A percentile compares a stretch with the other conserved stretches of the same genome.
Evolutionary conservation across 495 filamentous ascomycete genomes (phyloP).

Genomic region (Penicillium simplicissimum): DNA sequence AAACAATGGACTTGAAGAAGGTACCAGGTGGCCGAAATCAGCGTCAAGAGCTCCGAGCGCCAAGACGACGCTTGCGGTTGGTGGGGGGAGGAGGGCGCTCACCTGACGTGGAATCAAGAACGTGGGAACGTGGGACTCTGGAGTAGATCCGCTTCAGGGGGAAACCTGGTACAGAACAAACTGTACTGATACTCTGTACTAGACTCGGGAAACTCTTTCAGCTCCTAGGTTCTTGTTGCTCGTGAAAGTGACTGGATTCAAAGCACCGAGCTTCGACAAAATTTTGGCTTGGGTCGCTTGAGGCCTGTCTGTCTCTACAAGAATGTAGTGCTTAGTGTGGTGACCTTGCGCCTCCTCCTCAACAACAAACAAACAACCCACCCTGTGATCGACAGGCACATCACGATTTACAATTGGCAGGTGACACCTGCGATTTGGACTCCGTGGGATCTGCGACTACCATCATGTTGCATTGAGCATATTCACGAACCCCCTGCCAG

Average conservation of each 20-base stretch:
- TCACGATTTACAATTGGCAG: no score
- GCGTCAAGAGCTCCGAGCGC: slow-evolving; percentile 23
- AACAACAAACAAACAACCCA: not conserved
- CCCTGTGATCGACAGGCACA: no score
- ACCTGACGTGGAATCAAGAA: slow-evolving; percentile 26
- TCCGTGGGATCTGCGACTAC: no score
- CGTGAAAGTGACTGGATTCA: no score
- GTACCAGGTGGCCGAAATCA: slow-evolving; percentile 22
- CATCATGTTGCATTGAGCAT: no score
- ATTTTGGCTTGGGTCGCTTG: not conserved
- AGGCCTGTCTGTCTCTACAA: not conserved
- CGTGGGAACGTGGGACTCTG: slow-evolving; percentile 3
- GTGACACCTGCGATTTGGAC: no score
- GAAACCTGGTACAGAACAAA: not conserved
- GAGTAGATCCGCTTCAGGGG: not conserved
- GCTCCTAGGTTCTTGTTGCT: no score
- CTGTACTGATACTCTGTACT: no score
- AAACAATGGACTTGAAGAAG: slow-evolving; percentile 8
- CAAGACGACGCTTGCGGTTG: slow-evolving; percentile 33
- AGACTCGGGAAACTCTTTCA: not conserved
- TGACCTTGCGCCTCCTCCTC: not conserved
- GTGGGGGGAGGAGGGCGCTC: slow-evolving; percentile 18
- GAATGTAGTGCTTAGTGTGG: not conserved
- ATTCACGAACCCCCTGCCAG: no score
- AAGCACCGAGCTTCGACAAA: no score